Evolutionary conservation across 2,329 filamentous ascomycete genomes (phyloP), one percentile per base, ranked within the genome.

Genomic region (Xylaria sp.): DNA sequence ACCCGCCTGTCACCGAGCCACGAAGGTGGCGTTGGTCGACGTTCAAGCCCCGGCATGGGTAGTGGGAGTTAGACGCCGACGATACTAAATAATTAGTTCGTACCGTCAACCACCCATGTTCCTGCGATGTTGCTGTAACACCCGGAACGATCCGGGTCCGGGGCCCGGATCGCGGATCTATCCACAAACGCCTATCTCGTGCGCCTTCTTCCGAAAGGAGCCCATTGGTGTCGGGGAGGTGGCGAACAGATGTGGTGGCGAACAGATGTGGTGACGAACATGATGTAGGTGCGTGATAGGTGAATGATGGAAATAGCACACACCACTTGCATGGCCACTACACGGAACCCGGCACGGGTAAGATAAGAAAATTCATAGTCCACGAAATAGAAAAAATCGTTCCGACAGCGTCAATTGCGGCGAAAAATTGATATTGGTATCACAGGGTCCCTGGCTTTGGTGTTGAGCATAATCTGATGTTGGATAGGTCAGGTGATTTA

Each of bases 311-410:
- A 31, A 29, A n/a, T 29, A 38, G n/a, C 31, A 31, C 27, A 37
- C 23, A 38, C 47, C 56, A 58, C 47, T 19, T 40, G 40, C 55
- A 46, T 44, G 3, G 15, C 13, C 13, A 23, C 31, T 35, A n/a
- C 23, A 10, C 48, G 40, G 48, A 33, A 54, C n/a, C 40, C 48
- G 48, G 48, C 48, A 54, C 27, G 11, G 47, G 47, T 31, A 59
- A 40, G 48, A 53, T 59, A 59, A 40, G 17, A 0, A 35, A 27
- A 23, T 37, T 3, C 11, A 17, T 13, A 35, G 17, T 4, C 21
- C 11, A 3, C 35, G 15, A 46, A n/a, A n/a, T n/a, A n/a, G n/a
- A n/a, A n/a, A n/a, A n/a, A n/a, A n/a, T n/a, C n/a, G n/a, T n/a
- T n/a, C n/a, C n/a, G n/a, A n/a, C n/a, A n/a, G n/a, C n/a, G n/a